Evolutionary conservation across 177 flowering plant species (phyloP), one percentile per base, ranked within the genome.

Genomic region (Telopea speciosissima): DNA sequence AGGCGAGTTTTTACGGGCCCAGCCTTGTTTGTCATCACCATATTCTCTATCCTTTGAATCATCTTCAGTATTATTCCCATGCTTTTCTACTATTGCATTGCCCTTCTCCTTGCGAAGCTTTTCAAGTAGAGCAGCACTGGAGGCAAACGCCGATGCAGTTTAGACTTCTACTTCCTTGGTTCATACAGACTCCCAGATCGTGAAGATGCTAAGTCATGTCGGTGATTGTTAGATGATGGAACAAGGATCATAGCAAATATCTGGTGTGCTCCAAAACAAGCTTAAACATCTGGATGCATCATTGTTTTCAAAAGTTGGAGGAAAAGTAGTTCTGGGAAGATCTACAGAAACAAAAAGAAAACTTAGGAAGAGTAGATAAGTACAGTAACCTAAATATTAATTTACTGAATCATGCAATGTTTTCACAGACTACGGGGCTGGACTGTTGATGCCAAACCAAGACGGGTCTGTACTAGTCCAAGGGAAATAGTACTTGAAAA

Each of bases 261-360:
- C 31, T 83, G 90, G 80, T 95, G 99, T 9, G 90, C 96, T 69
- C 87, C 90, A 62, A 88, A 71, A 25, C 97, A 96, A 23, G 83
- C 75, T 77, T 91, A 96, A 54, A 76, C 79, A 78, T 90, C 93
- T 33, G 97, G 81, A 76, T 92, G 97, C 76, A 90, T 70, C 97
- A 91, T 95, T 62, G 77, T 82, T 76, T 90, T 91, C 81, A 91
- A 70, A 66, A 95, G 86, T 73, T 92, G 96, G 56, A 84, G 72
- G 67, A 95, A 89, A 72, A 92, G 92, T 14, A 79, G 82, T 70
- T 95, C 99, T 7, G 99, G 99, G 71, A 90, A 90, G 36, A 78
- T 87, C 99, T 95, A 72, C 40, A 69, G 24, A 67, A 31, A 64
- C 1, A 60, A 22, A 45, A 22, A 24, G n/a, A n/a, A n/a, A n/a